phyloP scores from a whole-genome alignment of 345 rosid species.

The Moricandia arvensis region DNA sequence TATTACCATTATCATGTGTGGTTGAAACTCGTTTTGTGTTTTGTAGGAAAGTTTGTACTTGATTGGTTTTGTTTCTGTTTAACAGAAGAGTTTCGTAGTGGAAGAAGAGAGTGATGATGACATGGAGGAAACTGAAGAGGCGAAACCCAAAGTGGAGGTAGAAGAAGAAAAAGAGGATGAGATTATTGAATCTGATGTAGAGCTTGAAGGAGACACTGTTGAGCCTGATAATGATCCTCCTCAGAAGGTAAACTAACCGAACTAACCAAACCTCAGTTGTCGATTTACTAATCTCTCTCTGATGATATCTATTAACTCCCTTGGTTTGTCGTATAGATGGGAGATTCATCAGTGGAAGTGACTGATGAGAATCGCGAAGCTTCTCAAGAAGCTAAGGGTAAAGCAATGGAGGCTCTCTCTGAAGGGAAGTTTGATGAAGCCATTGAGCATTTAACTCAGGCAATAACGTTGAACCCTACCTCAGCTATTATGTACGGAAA shows the following conservation, averaged over 20 bases:
- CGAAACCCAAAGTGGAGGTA: constrained; percentile 33
- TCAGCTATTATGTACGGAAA: constrained; percentile 92
- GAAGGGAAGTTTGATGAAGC: constrained; percentile 90
- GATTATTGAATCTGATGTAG: constrained; percentile 86
- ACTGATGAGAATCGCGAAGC: constrained; percentile 84
- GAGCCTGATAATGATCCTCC: constrained; percentile 96
- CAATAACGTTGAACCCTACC: constrained; percentile 75
- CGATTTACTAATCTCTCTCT: too few relatives aligned
- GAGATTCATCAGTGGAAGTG: constrained; percentile 76
- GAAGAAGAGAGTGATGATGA: constrained; percentile 82
- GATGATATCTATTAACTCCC: too few relatives aligned
- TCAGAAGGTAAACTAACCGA: constrained; percentile 50
- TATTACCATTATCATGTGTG: constrained; percentile 18
- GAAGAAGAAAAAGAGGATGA: constrained; percentile 82
- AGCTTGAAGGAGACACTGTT: constrained; percentile 87
- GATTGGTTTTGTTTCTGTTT: constrained; percentile 4
- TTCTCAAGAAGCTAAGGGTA: constrained; percentile 76
- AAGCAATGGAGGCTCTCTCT: constrained; percentile 80
- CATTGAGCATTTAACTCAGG: constrained; percentile 70
- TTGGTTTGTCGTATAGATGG: constrained; percentile 58
- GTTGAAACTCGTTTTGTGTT: not conserved
- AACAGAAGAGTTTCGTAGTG: constrained; percentile 59
- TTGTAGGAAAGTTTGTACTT: too few relatives aligned
- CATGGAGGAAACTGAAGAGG: constrained; percentile 46
- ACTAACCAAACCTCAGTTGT: not conserved